Evolutionary conservation across 164 flowering plant species (phyloP).

Genomic region (Umbellularia californica): DNA sequence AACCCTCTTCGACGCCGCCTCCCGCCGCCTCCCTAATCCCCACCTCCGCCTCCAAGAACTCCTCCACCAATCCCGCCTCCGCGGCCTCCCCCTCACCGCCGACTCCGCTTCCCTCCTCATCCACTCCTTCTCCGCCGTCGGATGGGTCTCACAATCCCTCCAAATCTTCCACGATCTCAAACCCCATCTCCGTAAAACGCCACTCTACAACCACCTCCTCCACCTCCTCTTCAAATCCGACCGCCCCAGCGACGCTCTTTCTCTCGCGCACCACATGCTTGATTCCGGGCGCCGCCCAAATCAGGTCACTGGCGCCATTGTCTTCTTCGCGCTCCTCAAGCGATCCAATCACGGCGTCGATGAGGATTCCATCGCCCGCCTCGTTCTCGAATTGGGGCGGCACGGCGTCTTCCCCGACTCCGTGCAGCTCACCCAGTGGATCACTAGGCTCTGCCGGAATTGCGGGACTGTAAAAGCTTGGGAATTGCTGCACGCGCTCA

Average conservation of each 20-base stretch:
- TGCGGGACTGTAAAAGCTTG: conserved; percentile 38
- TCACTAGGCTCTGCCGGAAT: conserved; percentile 42
- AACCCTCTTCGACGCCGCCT: conserved; percentile 45
- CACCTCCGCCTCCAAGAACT: conserved; percentile 28
- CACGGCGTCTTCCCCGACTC: conserved; percentile 37
- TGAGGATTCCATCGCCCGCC: conserved; percentile 27
- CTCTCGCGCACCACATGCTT: conserved; percentile 63
- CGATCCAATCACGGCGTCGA: conserved; percentile 14
- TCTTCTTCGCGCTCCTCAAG: conserved; percentile 35
- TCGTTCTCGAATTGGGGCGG: conserved; percentile 37
- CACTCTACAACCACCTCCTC: conserved; percentile 38
- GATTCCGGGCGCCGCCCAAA: conserved; percentile 28
- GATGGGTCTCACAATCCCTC: conserved; percentile 36
- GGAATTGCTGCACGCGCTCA: conserved; percentile 44
- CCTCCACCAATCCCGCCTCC: conserved; percentile 27
- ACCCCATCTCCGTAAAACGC: conserved; percentile 22
- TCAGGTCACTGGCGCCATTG: conserved; percentile 35
- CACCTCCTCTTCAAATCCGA: conserved; percentile 20
- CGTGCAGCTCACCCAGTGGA: conserved; percentile 34
- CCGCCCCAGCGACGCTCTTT: conserved; percentile 28
- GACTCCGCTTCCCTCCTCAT: conserved; percentile 39
- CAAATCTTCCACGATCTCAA: conserved; percentile 36
- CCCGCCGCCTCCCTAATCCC: conserved; percentile 24
- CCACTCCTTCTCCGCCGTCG: conserved; percentile 28
- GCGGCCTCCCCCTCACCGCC: conserved; percentile 29